Evolutionary conservation across 805 yeast species (phyloP), one percentile per base, ranked within the genome.

Genomic region (Candida palmyrensis): DNA sequence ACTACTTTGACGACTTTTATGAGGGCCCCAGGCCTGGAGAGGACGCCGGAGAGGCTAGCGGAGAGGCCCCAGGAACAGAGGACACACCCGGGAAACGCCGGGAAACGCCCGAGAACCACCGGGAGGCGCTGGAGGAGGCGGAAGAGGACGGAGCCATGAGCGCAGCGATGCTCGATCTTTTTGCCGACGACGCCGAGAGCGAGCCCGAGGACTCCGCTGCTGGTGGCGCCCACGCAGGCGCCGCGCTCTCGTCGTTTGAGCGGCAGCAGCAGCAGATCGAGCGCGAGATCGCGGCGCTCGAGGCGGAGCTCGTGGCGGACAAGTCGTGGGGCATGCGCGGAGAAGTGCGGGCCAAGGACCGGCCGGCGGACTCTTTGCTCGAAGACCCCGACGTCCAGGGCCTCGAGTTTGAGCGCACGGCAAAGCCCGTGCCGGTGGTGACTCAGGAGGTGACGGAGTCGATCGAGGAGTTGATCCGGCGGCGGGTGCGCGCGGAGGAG

Each of bases 241-340:
- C n/a, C n/a, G n/a, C n/a, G n/a, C 58, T 87, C 36, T 85, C 96
- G 0, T 74, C 86, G 3, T 87, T 77, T 53, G 94, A 90, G 57
- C 81, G 74, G 45, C 95, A 87, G 54, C 97, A 90, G 57, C 66
- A 68, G 33, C 76, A 75, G 39, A 66, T 92, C 17, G 84, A 80
- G 48, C 69, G 73, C 22, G 95, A 92, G 57, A 92, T 92, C 40
- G 73, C 73, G 22, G 69, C 73, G 45, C 66, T 89, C 31, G 98
- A 90, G 59, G 76, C 78, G 28, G 97, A 89, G 54, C 80, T 92
- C 12, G 79, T 90, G 19, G 92, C 89, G 3, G 90, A 82, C 37
- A 90, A 92, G 63, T 79, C 78, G 48, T 90, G 98, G 98, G 78
- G 95, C 6, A 71, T 90, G 75, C 82, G 79, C 48, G 98, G 98